Evolutionary conservation across 202 grass and related monocot genomes (phyloP).

Genomic region (Bolboschoenoplectus hybrid): DNA sequence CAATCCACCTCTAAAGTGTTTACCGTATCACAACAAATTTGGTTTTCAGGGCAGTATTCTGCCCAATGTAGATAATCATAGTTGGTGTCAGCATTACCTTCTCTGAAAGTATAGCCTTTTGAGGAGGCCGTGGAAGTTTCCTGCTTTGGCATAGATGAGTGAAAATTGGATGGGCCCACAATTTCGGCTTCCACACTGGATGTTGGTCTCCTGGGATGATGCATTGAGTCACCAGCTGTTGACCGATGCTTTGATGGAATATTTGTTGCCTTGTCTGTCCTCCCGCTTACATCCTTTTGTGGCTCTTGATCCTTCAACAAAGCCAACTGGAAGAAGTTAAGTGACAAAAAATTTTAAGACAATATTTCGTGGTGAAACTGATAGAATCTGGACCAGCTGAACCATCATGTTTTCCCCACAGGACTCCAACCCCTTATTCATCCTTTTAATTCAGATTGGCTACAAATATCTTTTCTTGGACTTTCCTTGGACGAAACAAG

Average conservation of each 20-base stretch:
- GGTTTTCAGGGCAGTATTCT: not conserved
- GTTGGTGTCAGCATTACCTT: constrained; percentile 54
- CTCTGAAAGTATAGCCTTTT: constrained; percentile 94
- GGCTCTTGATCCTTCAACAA: constrained; percentile 75
- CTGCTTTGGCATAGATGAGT: constrained; percentile 84
- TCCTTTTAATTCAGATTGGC: not conserved
- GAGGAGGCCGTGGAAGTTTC: constrained; percentile 91
- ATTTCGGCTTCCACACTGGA: constrained; percentile 97
- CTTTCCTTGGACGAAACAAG: not conserved
- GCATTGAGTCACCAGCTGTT: constrained; percentile 60
- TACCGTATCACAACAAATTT: not conserved
- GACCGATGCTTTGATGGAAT: constrained; percentile 59
- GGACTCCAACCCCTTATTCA: not conserved
- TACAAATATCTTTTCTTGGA: not conserved
- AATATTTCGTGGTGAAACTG: not conserved
- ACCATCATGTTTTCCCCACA: not conserved
- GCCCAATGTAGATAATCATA: not conserved
- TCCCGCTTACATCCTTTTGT: constrained; percentile 64
- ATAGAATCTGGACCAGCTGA: constrained; percentile 14
- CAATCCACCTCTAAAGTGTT: not conserved
- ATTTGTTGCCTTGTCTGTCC: constrained; percentile 59
- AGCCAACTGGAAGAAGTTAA: constrained; percentile 51
- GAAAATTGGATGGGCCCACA: constrained; percentile 76
- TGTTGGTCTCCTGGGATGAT: constrained; percentile 68
- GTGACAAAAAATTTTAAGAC: not conserved